Evolutionary conservation across 805 yeast species (phyloP).

Genomic region (Cyberlindnera misumaiensis): DNA sequence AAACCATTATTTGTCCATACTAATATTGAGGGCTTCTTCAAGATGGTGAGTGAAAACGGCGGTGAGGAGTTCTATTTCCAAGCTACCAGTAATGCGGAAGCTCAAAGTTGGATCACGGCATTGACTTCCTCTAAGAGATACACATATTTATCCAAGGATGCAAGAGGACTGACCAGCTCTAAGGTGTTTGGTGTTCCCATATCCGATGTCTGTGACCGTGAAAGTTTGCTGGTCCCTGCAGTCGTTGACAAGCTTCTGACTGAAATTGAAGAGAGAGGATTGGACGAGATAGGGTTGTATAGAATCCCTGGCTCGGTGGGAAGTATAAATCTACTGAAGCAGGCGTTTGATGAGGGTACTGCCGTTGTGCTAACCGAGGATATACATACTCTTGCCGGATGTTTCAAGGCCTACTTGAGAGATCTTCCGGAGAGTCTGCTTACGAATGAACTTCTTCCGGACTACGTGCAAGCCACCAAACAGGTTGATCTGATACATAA

Average conservation of each 20-base stretch:
- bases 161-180: conserved; percentile 33
- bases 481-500: conserved; percentile 27
- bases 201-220: conserved; percentile 66
- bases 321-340: conserved; percentile 45
- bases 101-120: conserved; percentile 65
- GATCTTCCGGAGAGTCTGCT: conserved; percentile 83
- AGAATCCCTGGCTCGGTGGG: conserved; percentile 64
- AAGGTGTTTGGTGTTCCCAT: conserved; percentile 85
- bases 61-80: conserved; percentile 61
- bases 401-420: conserved; percentile 75
- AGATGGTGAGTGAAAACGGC: conserved; percentile 32
- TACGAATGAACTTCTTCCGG: conserved; percentile 56
- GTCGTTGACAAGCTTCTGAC: conserved; percentile 59
- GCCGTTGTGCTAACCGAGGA: conserved; percentile 42
- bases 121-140: conserved; percentile 34
- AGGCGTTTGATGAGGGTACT: conserved; percentile 47
- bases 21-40: conserved; percentile 36
- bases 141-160: conserved; percentile 34
- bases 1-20: conserved; percentile 30
- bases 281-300: conserved; percentile 87
- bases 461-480: conserved; percentile 38
- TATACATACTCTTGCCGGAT: conserved; percentile 80
- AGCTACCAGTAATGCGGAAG: conserved; percentile 52
- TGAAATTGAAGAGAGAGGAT: conserved; percentile 80
- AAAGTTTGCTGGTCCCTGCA: conserved; percentile 52